A percentile compares a stretch with the other conserved stretches of the same genome.
Evolutionary conservation across 768 basidiomycete genomes (phyloP).

Genomic region (Auriscalpium vulgare): DNA sequence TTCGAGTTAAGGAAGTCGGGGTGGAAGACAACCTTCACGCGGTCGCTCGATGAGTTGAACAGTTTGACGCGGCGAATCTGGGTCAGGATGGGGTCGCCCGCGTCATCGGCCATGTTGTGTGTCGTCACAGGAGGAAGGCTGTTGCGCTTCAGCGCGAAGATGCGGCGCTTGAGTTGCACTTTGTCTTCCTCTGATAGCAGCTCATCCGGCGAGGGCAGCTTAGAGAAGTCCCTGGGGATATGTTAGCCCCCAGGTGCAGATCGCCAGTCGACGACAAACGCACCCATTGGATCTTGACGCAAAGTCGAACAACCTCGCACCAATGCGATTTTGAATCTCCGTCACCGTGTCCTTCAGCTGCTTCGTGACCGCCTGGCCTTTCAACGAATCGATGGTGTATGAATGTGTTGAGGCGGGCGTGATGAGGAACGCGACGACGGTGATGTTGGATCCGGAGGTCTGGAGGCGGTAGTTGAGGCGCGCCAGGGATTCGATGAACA

Average conservation of each 20-base stretch:
- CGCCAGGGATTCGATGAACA: constrained; percentile 97
- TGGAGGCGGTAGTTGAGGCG: constrained; percentile 67
- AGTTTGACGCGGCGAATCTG: constrained; percentile 91
- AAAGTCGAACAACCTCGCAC: constrained; percentile 87
- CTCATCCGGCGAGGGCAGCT: constrained; percentile 63
- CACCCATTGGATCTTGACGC: constrained; percentile 89
- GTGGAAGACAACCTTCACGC: constrained; percentile 97
- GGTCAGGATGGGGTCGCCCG: constrained; percentile 86
- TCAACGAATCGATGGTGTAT: constrained; percentile 95
- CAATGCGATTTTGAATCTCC: constrained; percentile 91
- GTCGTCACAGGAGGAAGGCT: constrained; percentile 95
- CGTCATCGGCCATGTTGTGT: constrained; percentile 97
- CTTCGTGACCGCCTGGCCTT: constrained; percentile 95
- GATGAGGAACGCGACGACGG: constrained; percentile 97
- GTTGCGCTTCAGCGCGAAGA: constrained; percentile 92
- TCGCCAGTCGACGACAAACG: constrained; percentile 18
- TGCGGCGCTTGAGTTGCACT: constrained; percentile 89
- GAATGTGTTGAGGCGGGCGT: constrained; percentile 96
- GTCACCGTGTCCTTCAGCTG: constrained; percentile 93
- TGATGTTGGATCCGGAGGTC: constrained; percentile 58
- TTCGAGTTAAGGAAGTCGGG: constrained; percentile 97
- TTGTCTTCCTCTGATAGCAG: constrained; percentile 89
- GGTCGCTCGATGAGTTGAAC: constrained; percentile 82
- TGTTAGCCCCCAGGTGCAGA: background rate
- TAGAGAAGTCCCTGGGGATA: constrained; percentile 54